phyloP scores from a whole-genome alignment of 805 yeast species.

The Wickerhamiella nectarea region DNA sequence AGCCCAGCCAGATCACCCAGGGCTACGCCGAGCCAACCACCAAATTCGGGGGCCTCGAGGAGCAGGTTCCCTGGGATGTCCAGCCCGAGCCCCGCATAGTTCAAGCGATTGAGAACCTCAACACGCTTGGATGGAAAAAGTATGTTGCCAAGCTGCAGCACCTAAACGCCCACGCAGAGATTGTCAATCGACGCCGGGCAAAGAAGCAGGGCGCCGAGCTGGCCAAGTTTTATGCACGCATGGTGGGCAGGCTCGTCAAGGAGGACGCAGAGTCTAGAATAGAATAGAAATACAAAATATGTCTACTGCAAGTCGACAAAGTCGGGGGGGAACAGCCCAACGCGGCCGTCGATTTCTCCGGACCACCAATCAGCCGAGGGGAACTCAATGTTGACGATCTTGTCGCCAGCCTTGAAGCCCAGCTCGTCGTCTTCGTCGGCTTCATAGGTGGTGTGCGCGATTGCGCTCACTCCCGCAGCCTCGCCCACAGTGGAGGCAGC shows the following conservation, averaged over 20 bases:
- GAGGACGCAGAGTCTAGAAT: conserved; percentile 1
- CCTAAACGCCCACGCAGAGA: conserved; percentile 75
- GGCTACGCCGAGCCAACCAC: conserved; percentile 2
- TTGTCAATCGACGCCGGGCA: conserved; percentile 46
- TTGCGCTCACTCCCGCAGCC: conserved; percentile 34
- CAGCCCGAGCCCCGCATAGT: conserved; percentile 28
- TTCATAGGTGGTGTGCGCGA: conserved; percentile 66
- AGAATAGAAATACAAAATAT: neutral
- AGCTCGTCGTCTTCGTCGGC: conserved; percentile 90
- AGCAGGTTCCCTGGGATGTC: conserved; percentile 13
- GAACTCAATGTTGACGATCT: conserved; percentile 68
- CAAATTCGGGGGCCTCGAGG: conserved; percentile 12
- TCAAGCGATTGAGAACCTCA: conserved; percentile 40
- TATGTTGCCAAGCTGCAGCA: conserved; percentile 58
- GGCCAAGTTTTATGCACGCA: conserved; percentile 18
- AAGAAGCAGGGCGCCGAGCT: conserved; percentile 23
- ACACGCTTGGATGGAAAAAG: conserved; percentile 60
- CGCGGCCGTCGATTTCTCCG: conserved; percentile 66
- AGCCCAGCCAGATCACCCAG: neutral
- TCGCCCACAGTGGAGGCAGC: conserved; percentile 9
- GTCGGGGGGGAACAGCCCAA: conserved; percentile 83
- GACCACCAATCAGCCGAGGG: conserved; percentile 97
- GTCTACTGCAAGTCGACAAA: conserved; percentile 37
- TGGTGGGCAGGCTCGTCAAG: neutral
- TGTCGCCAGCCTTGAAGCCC: conserved; percentile 69